Evolutionary conservation across 495 filamentous ascomycete species (phyloP), one percentile per base, ranked within the genome.

Genomic region (Apodospora peruviana): DNA sequence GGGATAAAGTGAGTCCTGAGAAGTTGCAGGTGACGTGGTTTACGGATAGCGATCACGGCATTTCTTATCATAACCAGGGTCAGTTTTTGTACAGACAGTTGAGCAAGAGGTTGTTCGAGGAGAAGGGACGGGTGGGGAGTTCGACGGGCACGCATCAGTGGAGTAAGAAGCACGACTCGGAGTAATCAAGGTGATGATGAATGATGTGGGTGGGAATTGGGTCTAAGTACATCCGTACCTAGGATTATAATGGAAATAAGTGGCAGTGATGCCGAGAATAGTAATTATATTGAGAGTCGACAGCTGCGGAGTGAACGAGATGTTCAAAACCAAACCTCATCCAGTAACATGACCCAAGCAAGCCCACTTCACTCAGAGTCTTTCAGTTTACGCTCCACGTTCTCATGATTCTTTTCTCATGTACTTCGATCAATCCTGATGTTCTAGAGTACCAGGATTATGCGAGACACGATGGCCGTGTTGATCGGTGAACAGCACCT

Each of bases 41-140:
- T 32, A 79, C 79, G 11, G 79, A 82, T 56, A 68, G 61, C 18
- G 77, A 79, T 49, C 79, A 82, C 52, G 58, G 57, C 21, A 80
- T 81, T 34, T 39, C 44, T 8, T 79, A 74, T 45, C 61, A 79
- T 39, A 65, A 65, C 5, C 75, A 64, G 1, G 62, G 53, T 3
- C 51, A 23, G 18, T 80, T 71, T 47, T 32, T 80, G 48, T 80
- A 78, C 46, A 76, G 72, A 61, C 70, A 78, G 59, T 41, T 82
- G 59, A 76, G 68, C 5, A 51, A 47, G 46, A 62, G 45, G 59
- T 23, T 62, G 36, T 54, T 44, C 47, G 56, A 59, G 48, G 56
- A 62, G 53, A 62, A 59, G 56, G 50, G 47, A 34, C 41, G 59
- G 27, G 38, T 25, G 10, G 44, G 25, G 11, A 47, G 18, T n/a